Percentiles rank a stretch among this genome's conserved stretches.
Conservation (phyloP, 495 filamentous ascomycete genomes). For the Neurospora sp. region DNA sequence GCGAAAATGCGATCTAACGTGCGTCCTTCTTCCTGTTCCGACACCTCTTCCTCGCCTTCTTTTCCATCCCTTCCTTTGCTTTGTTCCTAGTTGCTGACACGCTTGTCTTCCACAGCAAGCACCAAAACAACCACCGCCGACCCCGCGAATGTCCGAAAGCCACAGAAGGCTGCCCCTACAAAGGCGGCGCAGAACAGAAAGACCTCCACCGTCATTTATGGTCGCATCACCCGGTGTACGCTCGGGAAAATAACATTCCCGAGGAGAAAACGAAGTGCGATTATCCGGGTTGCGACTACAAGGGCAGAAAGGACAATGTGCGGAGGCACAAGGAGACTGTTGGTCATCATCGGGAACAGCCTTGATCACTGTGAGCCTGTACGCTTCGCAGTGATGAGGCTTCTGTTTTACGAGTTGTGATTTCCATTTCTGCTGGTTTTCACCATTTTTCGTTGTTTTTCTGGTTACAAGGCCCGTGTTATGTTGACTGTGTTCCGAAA, state of each 20-base stretch:
- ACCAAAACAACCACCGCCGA: slow-evolving; percentile 9
- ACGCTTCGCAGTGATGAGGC: neutral
- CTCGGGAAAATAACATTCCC: neutral
- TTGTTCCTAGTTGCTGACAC: neutral
- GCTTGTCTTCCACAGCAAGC: slow-evolving; percentile 3
- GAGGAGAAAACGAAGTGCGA: slow-evolving; percentile 4
- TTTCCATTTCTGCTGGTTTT: too few species aligned
- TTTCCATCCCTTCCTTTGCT: neutral
- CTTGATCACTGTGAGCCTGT: neutral
- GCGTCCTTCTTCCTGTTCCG: neutral
- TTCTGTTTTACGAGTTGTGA: neutral
- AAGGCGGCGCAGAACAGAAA: slow-evolving; percentile 3
- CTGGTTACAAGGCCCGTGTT: neutral
- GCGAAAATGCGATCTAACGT: slow-evolving; percentile 2
- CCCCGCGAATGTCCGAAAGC: neutral
- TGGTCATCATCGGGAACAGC: neutral
- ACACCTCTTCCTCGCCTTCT: neutral
- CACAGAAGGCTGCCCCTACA: neutral
- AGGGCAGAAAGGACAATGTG: slow-evolving; percentile 10
- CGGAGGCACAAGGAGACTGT: slow-evolving; percentile 2
- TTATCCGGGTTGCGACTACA: slow-evolving; percentile 1
- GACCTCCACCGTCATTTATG: slow-evolving; percentile 17
- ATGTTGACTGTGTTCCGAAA: neutral
- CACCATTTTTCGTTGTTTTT: neutral
- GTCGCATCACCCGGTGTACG: slow-evolving; percentile 2